A percentile compares a stretch with the other conserved stretches of the same genome.
These are phyloP conservation scores for Centaurea solstitialis DNA, from an alignment of 129 eudicot species.

Conservation along the genomic window DNA sequence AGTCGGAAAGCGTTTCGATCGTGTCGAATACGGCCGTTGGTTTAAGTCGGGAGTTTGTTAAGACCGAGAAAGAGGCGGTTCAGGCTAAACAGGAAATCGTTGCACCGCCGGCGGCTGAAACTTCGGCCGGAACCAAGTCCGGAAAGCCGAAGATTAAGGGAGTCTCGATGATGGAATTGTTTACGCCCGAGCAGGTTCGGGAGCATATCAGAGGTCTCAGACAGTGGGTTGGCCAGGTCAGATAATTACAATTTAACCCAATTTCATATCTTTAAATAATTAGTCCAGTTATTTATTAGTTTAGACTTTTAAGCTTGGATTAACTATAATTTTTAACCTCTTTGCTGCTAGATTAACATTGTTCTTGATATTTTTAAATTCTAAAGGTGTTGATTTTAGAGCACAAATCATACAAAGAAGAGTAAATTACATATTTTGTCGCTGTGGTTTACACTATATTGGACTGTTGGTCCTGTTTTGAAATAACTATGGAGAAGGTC, in stretches of 20 bases:
- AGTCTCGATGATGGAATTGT: constrained; percentile 85
- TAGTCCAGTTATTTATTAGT: too few species aligned
- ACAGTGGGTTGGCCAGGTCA: constrained; percentile 99
- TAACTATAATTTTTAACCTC: too few species aligned
- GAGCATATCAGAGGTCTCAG: constrained; percentile 91
- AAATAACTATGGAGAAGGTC: too few species aligned
- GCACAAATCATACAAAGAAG: too few species aligned
- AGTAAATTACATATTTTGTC: too few species aligned
- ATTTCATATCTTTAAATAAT: too few species aligned
- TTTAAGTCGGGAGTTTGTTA: constrained; percentile 37
- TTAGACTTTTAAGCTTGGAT: too few species aligned
- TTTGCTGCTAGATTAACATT: too few species aligned
- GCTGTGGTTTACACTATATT: too few species aligned
- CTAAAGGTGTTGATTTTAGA: too few species aligned
- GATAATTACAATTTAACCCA: background rate
- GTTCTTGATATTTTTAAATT: too few species aligned
- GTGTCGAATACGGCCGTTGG: constrained; percentile 33
- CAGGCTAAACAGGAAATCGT: constrained; percentile 46
- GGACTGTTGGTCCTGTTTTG: too few species aligned
- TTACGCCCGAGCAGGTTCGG: constrained; percentile 87
- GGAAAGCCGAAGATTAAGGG: constrained; percentile 87
- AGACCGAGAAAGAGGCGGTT: constrained; percentile 54
- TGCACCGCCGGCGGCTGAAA: constrained; percentile 42
- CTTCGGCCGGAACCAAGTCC: constrained; percentile 61
- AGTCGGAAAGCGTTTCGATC: constrained; percentile 31